phyloP scores from a whole-genome alignment of 768 basidiomycete genomes.

The Boletus rubroflammeus region DNA sequence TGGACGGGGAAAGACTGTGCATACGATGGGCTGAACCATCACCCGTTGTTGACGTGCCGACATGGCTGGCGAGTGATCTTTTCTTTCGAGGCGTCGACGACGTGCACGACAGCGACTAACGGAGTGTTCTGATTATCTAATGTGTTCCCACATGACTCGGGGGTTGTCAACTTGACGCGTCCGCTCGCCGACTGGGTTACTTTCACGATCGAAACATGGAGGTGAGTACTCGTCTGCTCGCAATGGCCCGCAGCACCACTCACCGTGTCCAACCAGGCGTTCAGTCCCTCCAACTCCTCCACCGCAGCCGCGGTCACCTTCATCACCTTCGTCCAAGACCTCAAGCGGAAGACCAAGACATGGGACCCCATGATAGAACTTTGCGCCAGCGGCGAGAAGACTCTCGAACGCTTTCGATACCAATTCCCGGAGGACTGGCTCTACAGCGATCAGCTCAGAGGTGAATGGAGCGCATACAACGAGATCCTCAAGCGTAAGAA shows the following conservation, averaged over 20 bases:
- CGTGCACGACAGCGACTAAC: conserved; percentile 3
- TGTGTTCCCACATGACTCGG: conserved; percentile 16
- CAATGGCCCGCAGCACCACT: neutral
- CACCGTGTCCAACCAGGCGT: conserved; percentile 40
- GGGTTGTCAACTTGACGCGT: conserved; percentile 18
- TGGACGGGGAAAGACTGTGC: conserved; percentile 29
- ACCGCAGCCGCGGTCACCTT: conserved; percentile 98
- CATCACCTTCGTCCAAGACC: conserved; percentile 98
- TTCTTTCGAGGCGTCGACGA: conserved; percentile 7
- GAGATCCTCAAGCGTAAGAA: conserved; percentile 98
- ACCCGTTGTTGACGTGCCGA: conserved; percentile 91
- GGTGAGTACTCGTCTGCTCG: conserved; percentile 10
- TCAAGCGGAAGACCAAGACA: conserved; percentile 94
- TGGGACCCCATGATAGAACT: conserved; percentile 97
- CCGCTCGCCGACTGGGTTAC: neutral
- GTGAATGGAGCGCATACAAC: conserved; percentile 98
- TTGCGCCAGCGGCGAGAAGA: conserved; percentile 94
- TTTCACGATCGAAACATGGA: conserved; percentile 29
- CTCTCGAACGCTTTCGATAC: conserved; percentile 93
- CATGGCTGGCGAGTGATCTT: conserved; percentile 50
- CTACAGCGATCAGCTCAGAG: conserved; percentile 93
- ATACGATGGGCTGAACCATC: conserved; percentile 99
- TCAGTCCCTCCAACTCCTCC: conserved; percentile 80
- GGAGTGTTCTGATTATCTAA: conserved; percentile 18
- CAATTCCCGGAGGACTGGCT: conserved; percentile 98